Conservation (phyloP, 768 basidiomycete species). For the Leucocoprinus birnbaumii region DNA sequence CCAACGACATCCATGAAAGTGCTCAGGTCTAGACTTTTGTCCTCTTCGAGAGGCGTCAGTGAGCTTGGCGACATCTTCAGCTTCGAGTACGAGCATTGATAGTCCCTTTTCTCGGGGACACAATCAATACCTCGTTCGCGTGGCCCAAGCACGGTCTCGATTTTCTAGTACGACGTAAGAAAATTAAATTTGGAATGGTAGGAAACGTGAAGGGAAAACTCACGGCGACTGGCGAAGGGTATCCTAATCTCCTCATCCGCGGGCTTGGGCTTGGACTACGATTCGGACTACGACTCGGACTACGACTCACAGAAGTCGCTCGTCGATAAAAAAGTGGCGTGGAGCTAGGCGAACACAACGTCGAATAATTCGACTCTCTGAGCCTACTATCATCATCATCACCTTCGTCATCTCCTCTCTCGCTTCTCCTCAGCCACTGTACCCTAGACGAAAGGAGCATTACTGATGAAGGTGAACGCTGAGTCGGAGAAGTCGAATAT, state of each 20-base stretch:
- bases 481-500: neutral
- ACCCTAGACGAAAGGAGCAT: neutral
- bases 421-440: neutral
- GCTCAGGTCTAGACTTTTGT: neutral
- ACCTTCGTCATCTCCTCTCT: neutral
- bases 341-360: neutral
- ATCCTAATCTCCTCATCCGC: neutral
- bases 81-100: neutral
- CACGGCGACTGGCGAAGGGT: slow-evolving; percentile 3
- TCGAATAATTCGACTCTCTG: slow-evolving; percentile 1
- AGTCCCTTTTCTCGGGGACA: neutral
- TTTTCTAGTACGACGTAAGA: too few relatives aligned
- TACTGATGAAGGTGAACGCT: neutral
- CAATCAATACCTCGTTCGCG: neutral
- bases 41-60: neutral
- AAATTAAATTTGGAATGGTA: too few relatives aligned
- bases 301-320: neutral
- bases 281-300: neutral
- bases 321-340: neutral
- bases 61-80: neutral
- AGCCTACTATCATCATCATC: neutral
- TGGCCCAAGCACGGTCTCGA: neutral
- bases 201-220: neutral
- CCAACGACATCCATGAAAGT: neutral
- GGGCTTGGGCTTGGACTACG: neutral